Base-by-base conservation (phyloP, 2,329 filamentous ascomycete species). In the Fusarium haematococcum region DNA sequence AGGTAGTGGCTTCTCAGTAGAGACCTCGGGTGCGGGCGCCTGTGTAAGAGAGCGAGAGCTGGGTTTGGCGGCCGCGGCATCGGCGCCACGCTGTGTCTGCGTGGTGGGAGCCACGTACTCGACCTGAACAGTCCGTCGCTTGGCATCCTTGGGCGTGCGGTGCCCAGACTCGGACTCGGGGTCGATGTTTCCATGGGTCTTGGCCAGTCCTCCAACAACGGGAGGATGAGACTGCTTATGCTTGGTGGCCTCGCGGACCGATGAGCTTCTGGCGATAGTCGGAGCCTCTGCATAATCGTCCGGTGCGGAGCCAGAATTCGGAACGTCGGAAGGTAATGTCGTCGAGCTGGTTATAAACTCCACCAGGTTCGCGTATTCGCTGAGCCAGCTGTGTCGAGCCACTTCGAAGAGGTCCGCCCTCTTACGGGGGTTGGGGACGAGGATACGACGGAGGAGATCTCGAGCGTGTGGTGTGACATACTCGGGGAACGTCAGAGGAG, bases 371-470 rank as follows among this genome's bases (percentile, higher is more conserved):
- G 95, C 93, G 81, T 97, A 99, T 81, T 98, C 97, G 84, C 94
- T 97, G 75, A 99, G 85, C 97, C 97, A 99, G 85, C 97, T 99
- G 84, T 99, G 97, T 62, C 97, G 91, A 56, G 97, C 97, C 50
- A 99, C 97, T 82, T 99, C 97, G 79, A 99, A 99, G 54, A 99
- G 86, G 81, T 99, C 97, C 59, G 97, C 97, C 80, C 97, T 92
- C 84, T 97, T 97, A 74, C 97, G 90, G 61, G 97, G 97, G 82
- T 98, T 97, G 7, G 97, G 96, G 0, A 99, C 97, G 50, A 99
- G 89, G 69, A 99, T 99, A 63, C 97, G 92, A 70, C 97, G 92
- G 56, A 99, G 87, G 1, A 99, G 89, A 83, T 99, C 97, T 79
- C 97, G 91, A 25, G 97, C 96, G 83, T 99, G 97, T 9, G 97